phyloP scores from a whole-genome alignment of 148 eudicot species.

The Chenopodium berlandieri region DNA sequence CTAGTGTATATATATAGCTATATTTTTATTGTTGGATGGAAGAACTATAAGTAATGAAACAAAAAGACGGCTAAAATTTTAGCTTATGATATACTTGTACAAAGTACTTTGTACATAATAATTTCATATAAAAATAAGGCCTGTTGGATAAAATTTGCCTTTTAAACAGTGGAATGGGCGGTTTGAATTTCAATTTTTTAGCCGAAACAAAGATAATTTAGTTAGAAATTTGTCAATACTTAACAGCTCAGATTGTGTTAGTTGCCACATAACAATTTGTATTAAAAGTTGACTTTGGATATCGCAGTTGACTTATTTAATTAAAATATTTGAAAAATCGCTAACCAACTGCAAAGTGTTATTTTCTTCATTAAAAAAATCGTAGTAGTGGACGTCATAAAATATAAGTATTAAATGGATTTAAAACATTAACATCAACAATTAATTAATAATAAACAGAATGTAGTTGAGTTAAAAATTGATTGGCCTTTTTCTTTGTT shows the following conservation, averaged over 20 bases:
- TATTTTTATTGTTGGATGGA: no score
- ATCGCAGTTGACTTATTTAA: background rate
- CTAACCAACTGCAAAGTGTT: background rate
- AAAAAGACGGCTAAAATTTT: no score
- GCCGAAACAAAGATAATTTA: background rate
- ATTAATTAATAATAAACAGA: background rate
- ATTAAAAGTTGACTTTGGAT: background rate
- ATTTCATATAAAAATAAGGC: background rate
- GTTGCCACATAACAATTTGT: background rate
- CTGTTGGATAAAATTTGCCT: background rate
- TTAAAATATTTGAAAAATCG: background rate
- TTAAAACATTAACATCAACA: background rate
- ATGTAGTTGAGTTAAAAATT: background rate
- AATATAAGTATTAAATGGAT: background rate
- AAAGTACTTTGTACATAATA: no score
- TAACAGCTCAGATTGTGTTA: constrained; percentile 9
- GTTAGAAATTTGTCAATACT: constrained; percentile 3
- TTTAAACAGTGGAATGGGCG: constrained; percentile 18
- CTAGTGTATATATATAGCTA: no score
- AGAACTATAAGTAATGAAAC: no score
- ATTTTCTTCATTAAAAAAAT: background rate
- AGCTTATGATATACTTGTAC: no score
- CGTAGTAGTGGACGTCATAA: background rate
- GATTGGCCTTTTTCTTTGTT: background rate
- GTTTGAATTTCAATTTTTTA: background rate